Percentiles rank a stretch among this genome's conserved stretches.
phyloP scores from a whole-genome alignment of 2,329 filamentous ascomycete species.

The Ophiobolus disseminans region DNA sequence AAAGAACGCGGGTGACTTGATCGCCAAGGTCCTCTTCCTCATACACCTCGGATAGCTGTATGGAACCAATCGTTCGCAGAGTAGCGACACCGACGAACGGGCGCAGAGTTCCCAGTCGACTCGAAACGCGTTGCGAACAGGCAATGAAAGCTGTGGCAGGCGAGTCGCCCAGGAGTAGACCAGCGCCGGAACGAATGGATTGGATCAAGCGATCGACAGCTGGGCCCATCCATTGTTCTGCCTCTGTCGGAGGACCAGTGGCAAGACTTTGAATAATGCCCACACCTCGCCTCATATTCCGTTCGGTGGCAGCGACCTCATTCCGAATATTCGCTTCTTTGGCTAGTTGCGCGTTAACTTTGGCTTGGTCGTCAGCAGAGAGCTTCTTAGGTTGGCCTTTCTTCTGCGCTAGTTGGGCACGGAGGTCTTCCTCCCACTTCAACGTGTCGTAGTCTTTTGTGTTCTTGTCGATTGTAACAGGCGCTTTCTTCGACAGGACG shows the following conservation, averaged over 20 bases:
- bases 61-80: slow-evolving; percentile 77
- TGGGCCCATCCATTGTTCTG: slow-evolving; percentile 84
- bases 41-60: slow-evolving; percentile 73
- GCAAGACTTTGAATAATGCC: slow-evolving; percentile 85
- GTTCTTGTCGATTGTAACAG: slow-evolving; percentile 80
- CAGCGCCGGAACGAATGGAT: slow-evolving; percentile 79
- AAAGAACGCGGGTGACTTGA: slow-evolving; percentile 86
- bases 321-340: slow-evolving; percentile 84
- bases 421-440: slow-evolving; percentile 95
- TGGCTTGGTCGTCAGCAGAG: slow-evolving; percentile 84
- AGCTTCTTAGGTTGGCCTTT: slow-evolving; percentile 92
- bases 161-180: slow-evolving; percentile 79
- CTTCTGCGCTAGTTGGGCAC: slow-evolving; percentile 87
- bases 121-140: slow-evolving; percentile 76
- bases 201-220: slow-evolving; percentile 77
- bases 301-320: slow-evolving; percentile 72
- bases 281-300: slow-evolving; percentile 78
- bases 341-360: slow-evolving; percentile 86
- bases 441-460: slow-evolving; percentile 93
- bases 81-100: slow-evolving; percentile 89
- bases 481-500: slow-evolving; percentile 82
- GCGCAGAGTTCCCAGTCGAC: slow-evolving; percentile 76
- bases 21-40: slow-evolving; percentile 79
- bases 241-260: slow-evolving; percentile 86
- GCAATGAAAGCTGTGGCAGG: slow-evolving; percentile 80